Percentiles rank a stretch among this genome's conserved stretches.
Conservation (phyloP, 768 basidiomycete species). For the Boletus huronensis region DNA sequence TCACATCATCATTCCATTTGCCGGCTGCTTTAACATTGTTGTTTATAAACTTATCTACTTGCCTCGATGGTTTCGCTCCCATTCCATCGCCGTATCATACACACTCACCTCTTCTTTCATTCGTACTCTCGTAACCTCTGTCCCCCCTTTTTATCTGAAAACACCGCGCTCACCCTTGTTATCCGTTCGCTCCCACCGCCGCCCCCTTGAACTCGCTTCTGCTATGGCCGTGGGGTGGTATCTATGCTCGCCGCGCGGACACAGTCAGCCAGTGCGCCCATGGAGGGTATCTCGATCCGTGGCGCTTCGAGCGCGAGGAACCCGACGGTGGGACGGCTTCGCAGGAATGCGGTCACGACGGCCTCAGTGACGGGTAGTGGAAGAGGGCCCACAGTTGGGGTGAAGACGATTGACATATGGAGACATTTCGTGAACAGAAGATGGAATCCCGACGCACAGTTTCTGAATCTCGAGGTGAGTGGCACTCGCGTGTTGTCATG, state of each 20-base stretch:
- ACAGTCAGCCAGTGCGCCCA: slow-evolving; percentile 32
- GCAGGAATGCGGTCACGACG: slow-evolving; percentile 53
- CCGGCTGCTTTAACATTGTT: slow-evolving; percentile 12
- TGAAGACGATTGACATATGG: slow-evolving; percentile 64
- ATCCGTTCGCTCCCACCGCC: slow-evolving; percentile 30
- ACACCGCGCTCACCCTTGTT: slow-evolving; percentile 38
- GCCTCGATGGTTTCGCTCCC: slow-evolving; percentile 11
- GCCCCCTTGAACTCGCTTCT: slow-evolving; percentile 20
- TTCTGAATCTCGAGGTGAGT: slow-evolving; percentile 81
- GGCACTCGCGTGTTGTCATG: neutral
- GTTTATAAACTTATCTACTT: slow-evolving; percentile 17
- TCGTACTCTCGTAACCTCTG: slow-evolving; percentile 10
- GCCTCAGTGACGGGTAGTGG: slow-evolving; percentile 9
- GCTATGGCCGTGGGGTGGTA: slow-evolving; percentile 17
- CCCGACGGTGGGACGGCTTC: slow-evolving; percentile 48
- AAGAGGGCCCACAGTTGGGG: slow-evolving; percentile 21
- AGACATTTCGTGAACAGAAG: slow-evolving; percentile 68
- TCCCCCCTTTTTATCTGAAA: slow-evolving; percentile 12
- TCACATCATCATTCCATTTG: slow-evolving; percentile 13
- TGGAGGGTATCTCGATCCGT: slow-evolving; percentile 60
- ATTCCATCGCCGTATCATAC: slow-evolving; percentile 13
- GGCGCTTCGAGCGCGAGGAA: slow-evolving; percentile 53
- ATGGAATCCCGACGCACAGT: slow-evolving; percentile 65
- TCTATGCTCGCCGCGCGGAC: slow-evolving; percentile 42
- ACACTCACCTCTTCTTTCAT: neutral